Evolutionary conservation across 2,329 filamentous ascomycete genomes (phyloP), one percentile per base, ranked within the genome.

Genomic region (Torrubiella hemipterigena): DNA sequence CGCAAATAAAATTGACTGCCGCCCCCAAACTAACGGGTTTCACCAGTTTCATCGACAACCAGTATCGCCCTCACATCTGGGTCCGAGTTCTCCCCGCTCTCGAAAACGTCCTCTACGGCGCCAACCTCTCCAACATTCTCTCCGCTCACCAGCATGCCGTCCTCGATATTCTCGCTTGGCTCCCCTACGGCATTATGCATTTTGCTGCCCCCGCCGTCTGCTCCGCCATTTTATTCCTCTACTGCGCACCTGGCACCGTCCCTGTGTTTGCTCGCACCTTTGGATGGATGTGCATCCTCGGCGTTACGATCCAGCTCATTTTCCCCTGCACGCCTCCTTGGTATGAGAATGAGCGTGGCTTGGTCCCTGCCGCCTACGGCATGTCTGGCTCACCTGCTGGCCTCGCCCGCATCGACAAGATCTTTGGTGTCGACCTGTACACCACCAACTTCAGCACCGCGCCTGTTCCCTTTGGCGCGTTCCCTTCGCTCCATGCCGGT

Each of bases 241-340:
- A 91, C 51, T 84, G 75, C 7, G 82, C 89, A 1, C 89, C 89
- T 2, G 83, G 84, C 39, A 87, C 82, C 1, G 70, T 83, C 1
- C 84, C 86, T 8, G 77, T 86, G 13, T 95, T 87, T 51, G 85
- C 84, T 12, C 78, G 80, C 44, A 76, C 80, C 30, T 94, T 95
- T 46, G 89, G 89, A 36, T 95, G 89, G 68, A 81, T 95, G 74
- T 91, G 86, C 59, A 73, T 94, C 40, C 65, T 78, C 10, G 89
- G 86, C 32, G 89, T 95, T 34, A 73, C 78, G 19, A 87, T 93
- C 42, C 87, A 95, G 59, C 68, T 95, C 32, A 57, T 86, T 39
- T 93, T 95, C 58, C 89, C 89, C 2, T 95, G 89, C 64, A 91
- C 87, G 16, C 84, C 89, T 17, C 89, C 89, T 2, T 96, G 89